phyloP scores from a whole-genome alignment of 441 rosid genomes.

The Pelargonium australe region DNA sequence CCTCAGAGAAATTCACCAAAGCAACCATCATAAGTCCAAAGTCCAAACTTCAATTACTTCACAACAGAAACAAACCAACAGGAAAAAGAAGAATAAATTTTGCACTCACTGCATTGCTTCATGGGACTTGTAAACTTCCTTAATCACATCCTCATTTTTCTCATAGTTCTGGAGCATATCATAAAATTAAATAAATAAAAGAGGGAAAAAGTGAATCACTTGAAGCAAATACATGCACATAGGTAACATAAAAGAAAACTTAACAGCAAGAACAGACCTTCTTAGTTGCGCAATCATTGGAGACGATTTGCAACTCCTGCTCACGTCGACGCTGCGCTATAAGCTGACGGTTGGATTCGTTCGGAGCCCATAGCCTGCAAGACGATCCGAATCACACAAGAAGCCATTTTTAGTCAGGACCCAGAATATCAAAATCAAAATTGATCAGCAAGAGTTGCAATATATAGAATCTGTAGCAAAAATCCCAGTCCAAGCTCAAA shows the following conservation, averaged over 20 bases:
- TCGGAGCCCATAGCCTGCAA: conserved; percentile 39
- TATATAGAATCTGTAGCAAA: neutral
- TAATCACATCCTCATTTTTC: conserved; percentile 41
- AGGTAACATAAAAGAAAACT: neutral
- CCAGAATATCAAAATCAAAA: neutral
- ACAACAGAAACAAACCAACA: conserved; percentile 9
- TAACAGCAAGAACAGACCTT: too few species aligned
- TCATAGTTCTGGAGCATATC: conserved; percentile 30
- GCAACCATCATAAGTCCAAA: conserved; percentile 1
- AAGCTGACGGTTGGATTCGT: conserved; percentile 38
- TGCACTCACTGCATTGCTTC: conserved; percentile 74
- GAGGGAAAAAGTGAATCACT: neutral
- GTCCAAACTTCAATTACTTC: neutral
- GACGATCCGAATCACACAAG: neutral
- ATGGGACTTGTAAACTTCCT: conserved; percentile 58
- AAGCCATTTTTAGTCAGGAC: neutral
- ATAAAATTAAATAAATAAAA: neutral
- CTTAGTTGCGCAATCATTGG: conserved; percentile 44
- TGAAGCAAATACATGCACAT: neutral
- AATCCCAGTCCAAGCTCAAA: too few species aligned
- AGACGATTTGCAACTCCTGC: conserved; percentile 46
- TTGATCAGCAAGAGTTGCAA: neutral
- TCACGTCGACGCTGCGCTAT: conserved; percentile 42
- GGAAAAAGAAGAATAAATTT: neutral
- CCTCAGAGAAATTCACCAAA: conserved; percentile 18